Percentiles rank a stretch among this genome's conserved stretches.
Evolutionary conservation across 2,329 filamentous ascomycete genomes (phyloP).

Genomic region (Penicillium sp.): DNA sequence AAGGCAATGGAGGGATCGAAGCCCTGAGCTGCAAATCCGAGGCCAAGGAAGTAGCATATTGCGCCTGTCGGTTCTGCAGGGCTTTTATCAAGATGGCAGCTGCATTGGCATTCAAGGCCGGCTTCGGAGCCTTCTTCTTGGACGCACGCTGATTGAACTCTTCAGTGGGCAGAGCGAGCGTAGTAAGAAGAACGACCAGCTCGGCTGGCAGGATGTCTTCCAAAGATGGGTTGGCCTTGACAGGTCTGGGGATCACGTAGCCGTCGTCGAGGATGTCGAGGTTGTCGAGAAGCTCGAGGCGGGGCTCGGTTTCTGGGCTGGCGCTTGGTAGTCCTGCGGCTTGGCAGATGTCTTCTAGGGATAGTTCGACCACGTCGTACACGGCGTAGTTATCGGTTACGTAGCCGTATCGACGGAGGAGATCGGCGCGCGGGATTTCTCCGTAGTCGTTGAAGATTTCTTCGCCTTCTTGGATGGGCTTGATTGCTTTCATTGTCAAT

Average conservation of each 20-base stretch:
- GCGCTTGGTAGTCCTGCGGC: conserved; percentile 33
- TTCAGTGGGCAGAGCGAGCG: conserved; percentile 31
- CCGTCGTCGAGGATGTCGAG: conserved; percentile 65
- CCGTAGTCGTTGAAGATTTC: conserved; percentile 90
- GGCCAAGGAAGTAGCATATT: conserved; percentile 54
- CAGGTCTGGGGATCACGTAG: conserved; percentile 57
- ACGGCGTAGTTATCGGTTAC: conserved; percentile 71
- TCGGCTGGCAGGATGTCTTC: conserved; percentile 39
- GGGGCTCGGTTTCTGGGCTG: conserved; percentile 31
- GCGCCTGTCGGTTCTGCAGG: conserved; percentile 35
- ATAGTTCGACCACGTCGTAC: conserved; percentile 79
- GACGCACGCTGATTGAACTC: conserved; percentile 33
- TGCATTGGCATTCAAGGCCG: conserved; percentile 28
- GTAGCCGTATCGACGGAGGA: conserved; percentile 82
- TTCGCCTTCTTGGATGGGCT: conserved; percentile 64
- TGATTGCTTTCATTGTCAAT: conserved; percentile 68
- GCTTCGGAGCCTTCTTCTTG: conserved; percentile 39
- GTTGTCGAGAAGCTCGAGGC: conserved; percentile 58
- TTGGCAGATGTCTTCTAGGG: conserved; percentile 56
- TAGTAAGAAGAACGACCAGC: conserved; percentile 39
- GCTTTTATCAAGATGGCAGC: conserved; percentile 35
- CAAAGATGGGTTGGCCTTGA: conserved; percentile 23
- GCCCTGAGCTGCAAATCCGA: conserved; percentile 47
- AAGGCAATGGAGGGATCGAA: conserved; percentile 30
- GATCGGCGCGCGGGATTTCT: conserved; percentile 73